Percentiles rank a stretch among this genome's conserved stretches.
phyloP scores from a whole-genome alignment of 83 land plant species.

The Diphasiastrum complanatum region DNA sequence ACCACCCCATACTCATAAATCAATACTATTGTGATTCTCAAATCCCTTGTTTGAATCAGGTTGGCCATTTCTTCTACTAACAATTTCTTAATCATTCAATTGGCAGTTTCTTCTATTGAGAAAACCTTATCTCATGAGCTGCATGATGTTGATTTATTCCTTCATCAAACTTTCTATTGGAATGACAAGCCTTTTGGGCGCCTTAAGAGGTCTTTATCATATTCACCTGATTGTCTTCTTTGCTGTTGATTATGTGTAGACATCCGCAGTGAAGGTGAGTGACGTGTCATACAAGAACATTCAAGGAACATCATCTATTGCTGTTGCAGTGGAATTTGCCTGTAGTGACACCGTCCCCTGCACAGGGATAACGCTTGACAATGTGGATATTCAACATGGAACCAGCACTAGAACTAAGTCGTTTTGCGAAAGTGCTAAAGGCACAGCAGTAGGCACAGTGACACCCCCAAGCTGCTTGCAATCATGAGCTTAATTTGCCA shows the following conservation, averaged over 20 bases:
- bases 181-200: neutral
- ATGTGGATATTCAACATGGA: conserved; percentile 9
- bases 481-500: too few relatives aligned
- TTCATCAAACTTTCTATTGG: neutral
- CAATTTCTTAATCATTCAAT: neutral
- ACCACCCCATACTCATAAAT: conserved; percentile 17
- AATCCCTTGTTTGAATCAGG: neutral
- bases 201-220: neutral
- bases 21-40: conserved; percentile 21
- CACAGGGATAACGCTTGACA: conserved; percentile 3
- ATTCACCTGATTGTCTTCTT: neutral
- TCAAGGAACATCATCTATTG: conserved; percentile 14
- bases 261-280: conserved; percentile 15
- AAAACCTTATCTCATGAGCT: neutral
- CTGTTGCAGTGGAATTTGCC: conserved; percentile 8
- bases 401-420: conserved; percentile 14
- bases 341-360: conserved; percentile 20
- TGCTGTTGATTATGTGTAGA: neutral
- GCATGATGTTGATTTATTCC: neutral
- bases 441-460: neutral
- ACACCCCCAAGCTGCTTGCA: too few relatives aligned
- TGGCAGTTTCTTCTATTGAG: neutral
- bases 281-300: conserved; percentile 22
- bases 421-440: conserved; percentile 9
- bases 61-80: conserved; percentile 1